A percentile compares a stretch with the other conserved stretches of the same genome.
phyloP scores from a whole-genome alignment of 805 yeast genomes.

The Kregervanrija fluxuum region DNA sequence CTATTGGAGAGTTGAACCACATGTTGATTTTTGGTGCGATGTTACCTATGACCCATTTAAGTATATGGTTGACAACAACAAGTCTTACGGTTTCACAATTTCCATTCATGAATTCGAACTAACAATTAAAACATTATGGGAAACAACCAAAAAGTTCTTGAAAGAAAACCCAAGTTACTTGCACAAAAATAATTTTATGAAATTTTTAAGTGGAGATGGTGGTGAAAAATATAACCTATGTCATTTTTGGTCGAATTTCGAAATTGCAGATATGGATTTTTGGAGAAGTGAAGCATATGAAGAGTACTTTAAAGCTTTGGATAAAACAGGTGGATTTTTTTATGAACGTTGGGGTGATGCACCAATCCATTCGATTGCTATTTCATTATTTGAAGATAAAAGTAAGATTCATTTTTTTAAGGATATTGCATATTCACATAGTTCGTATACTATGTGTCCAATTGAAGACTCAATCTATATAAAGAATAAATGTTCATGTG shows the following conservation, averaged over 20 bases:
- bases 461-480: conserved; percentile 22
- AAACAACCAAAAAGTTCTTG: conserved; percentile 41
- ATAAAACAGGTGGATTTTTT: conserved; percentile 67
- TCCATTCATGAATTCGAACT: conserved; percentile 54
- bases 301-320: conserved; percentile 55
- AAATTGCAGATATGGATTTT: conserved; percentile 64
- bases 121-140: conserved; percentile 56
- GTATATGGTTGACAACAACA: conserved; percentile 46
- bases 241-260: conserved; percentile 81
- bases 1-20: conserved; percentile 77
- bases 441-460: conserved; percentile 40
- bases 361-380: conserved; percentile 80
- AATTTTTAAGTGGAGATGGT: conserved; percentile 55
- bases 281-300: conserved; percentile 53
- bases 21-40: conserved; percentile 53
- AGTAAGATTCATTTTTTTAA: conserved; percentile 62
- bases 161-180: conserved; percentile 33
- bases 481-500: conserved; percentile 31
- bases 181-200: conserved; percentile 43
- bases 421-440: conserved; percentile 69
- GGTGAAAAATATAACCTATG: conserved; percentile 66
- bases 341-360: conserved; percentile 95
- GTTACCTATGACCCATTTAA: conserved; percentile 56
- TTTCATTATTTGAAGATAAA: conserved; percentile 49
- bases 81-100: conserved; percentile 60